Base-by-base conservation (phyloP, 1,139 yeast genomes). In the Lodderomyces jiufengensis region DNA sequence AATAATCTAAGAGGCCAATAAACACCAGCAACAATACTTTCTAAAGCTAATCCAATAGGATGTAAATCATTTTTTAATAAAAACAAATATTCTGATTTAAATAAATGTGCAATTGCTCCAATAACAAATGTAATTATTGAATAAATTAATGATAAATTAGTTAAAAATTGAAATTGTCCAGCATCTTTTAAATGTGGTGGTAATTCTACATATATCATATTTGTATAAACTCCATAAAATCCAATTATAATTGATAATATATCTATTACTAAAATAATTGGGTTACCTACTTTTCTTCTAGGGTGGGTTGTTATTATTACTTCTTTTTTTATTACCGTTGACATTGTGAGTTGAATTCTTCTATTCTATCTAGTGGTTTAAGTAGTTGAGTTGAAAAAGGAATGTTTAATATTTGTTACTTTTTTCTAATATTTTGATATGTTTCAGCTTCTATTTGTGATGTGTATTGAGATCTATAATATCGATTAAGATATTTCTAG, bases 111-210 rank as follows among this genome's bases (percentile, higher is more conserved):
- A 1, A 61, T n/a, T 5, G 64, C 46, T 2, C 76, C 77, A 14
- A 72, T 23, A 1, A 47, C 35, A 39, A 70, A 71, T 30, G 73
- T 73, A 4, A 69, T 42, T 10, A 78, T 46, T 1, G 85, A 72
- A 24, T 70, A 57, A 1, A 57, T 55, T 15, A 81, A 58, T 31
- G 84, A 73, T 9, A 80, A 52, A 51, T 80, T 81, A 10, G 92
- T 82, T 33, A 82, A 61, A 52, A 82, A 82, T 52, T 82, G 88
- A 61, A 73, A 73, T 40, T 72, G 81, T 1, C 90, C 90, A 0
- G 78, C 88, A 9, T 57, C 55, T 4, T 49, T 60, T 26, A 81
- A 55, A 32, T 61, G 63, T 1, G 57, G 61, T 1, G 88, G 86
- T 20, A 59, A 42, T 24, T 46, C 45, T 6, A 37, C n/a, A 2